A percentile compares a stretch with the other conserved stretches of the same genome.
phyloP scores from a whole-genome alignment of 2,329 filamentous ascomycete genomes.

The Talaromyces rugulosus region DNA sequence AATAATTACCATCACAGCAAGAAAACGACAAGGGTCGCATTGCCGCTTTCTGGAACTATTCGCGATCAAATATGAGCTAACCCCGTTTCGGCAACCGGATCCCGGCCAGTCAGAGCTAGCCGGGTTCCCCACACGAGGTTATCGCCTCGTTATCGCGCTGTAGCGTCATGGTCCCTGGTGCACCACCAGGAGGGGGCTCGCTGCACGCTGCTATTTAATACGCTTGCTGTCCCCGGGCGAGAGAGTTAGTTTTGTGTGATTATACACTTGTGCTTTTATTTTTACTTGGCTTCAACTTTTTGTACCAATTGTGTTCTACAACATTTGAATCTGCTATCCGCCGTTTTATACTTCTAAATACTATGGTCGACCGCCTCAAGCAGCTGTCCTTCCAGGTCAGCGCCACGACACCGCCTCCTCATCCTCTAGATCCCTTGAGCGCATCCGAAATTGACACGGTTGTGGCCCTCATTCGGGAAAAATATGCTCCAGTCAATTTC shows the following conservation, averaged over 20 bases:
- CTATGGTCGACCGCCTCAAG: slow-evolving; percentile 57
- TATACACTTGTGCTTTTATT: not conserved
- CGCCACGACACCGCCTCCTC: slow-evolving; percentile 51
- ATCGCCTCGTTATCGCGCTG: slow-evolving; percentile 4
- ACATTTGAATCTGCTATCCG: not conserved
- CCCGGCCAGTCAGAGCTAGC: slow-evolving; percentile 7
- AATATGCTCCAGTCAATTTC: slow-evolving; percentile 70
- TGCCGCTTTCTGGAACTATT: slow-evolving; percentile 13
- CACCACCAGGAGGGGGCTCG: not conserved
- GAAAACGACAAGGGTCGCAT: slow-evolving; percentile 4
- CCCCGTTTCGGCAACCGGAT: slow-evolving; percentile 3
- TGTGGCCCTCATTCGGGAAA: slow-evolving; percentile 64
- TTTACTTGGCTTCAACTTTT: not conserved
- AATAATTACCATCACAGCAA: not conserved
- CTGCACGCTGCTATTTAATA: not conserved
- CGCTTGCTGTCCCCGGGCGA: not conserved
- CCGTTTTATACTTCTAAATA: not conserved
- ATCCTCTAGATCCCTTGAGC: slow-evolving; percentile 76
- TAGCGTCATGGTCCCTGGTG: not conserved
- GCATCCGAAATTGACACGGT: slow-evolving; percentile 68
- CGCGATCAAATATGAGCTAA: slow-evolving; percentile 1
- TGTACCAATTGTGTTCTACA: not conserved
- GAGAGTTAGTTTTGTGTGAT: not conserved
- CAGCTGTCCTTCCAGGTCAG: slow-evolving; percentile 60
- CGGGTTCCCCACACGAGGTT: slow-evolving; percentile 10